Base-by-base conservation (phyloP, 2,329 filamentous ascomycete genomes). In the Cladophialophora carrionii region DNA sequence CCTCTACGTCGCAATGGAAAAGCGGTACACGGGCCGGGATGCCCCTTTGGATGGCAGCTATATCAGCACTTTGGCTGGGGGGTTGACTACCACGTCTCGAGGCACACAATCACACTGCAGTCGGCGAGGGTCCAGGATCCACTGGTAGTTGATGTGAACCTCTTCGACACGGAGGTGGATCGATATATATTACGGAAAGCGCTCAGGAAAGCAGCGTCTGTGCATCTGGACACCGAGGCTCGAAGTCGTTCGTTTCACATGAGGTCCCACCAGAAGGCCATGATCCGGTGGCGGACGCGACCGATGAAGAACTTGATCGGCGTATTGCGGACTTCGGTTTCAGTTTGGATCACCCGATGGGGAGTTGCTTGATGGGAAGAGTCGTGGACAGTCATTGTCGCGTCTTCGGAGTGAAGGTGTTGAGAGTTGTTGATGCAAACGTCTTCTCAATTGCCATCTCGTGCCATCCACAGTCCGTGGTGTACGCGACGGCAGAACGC, bases 31-130 rank as follows among this genome's bases (percentile, higher is more conserved):
- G 22, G 63, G 54, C n/a, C 22, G 49, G 5, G 59, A 65, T 12
- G 58, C 59, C 7, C 51, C 63, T 20, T 41, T 59, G 20, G 58
- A 65, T 26, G 63, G 63, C 17, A 62, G 48, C 54, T 60, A 65
- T 37, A 58, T 62, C 48, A 65, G 43, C 26, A 53, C 58, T 14
- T 12, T 62, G 34, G 54, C 31, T 26, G 48, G 34, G 4, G 61
- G 46, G 51, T 26, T 65, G 2, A 48, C 63, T 4, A 32, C 83
- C 0, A 83, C 83, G 37, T 81, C 81, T 0, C 74, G 76, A 7
- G 83, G 83, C 0, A 80, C 76, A 1, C n/a, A n/a, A 74, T 84
- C 8, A 83, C 85, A 62, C 77, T 84, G 55, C 56, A 46, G 9
- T 71, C 68, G 6, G 56, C 67, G 5, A 72, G 74, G 2, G 72